These are phyloP conservation scores for Vitis labrusca DNA, from an alignment of 164 flowering plant species.

Conservation along the genomic window DNA sequence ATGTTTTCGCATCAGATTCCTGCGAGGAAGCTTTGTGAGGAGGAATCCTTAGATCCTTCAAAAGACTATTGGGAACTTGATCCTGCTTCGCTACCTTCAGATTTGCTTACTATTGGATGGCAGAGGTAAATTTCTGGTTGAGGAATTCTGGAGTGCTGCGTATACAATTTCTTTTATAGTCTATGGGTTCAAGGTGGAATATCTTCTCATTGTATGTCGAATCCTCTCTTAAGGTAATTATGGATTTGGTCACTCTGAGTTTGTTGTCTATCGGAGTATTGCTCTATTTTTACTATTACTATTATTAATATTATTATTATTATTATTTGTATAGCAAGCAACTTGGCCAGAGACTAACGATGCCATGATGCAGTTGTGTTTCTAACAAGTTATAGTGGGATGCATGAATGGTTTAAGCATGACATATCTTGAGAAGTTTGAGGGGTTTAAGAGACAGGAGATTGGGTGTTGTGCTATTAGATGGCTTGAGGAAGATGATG, in stretches of 20 bases:
- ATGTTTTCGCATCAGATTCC: conserved; percentile 91
- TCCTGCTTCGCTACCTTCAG: conserved; percentile 80
- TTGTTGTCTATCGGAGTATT: no score
- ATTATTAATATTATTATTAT: no score
- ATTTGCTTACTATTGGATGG: conserved; percentile 36
- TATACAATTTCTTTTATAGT: background rate
- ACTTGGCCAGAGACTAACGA: conserved; percentile 19
- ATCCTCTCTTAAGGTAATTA: background rate
- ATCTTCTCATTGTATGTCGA: background rate
- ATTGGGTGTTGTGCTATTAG: conserved; percentile 69
- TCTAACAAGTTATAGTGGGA: conserved; percentile 74
- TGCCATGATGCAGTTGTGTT: conserved; percentile 61
- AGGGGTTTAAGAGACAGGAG: conserved; percentile 73
- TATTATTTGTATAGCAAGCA: conserved; percentile 11
- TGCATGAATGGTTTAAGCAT: conserved; percentile 70
- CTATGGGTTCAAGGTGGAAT: background rate
- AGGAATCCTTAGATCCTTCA: conserved; percentile 43
- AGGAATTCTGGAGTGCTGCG: background rate
- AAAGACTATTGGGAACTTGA: conserved; percentile 95
- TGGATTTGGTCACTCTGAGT: background rate
- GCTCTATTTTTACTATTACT: no score
- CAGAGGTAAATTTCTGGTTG: background rate
- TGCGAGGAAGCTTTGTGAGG: conserved; percentile 71
- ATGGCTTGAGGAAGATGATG: conserved; percentile 62
- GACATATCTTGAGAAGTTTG: conserved; percentile 84